A percentile compares a stretch with the other conserved stretches of the same genome.
Evolutionary conservation across 208 protist species (phyloP).

Genomic region (Leishmania guyanensis): DNA sequence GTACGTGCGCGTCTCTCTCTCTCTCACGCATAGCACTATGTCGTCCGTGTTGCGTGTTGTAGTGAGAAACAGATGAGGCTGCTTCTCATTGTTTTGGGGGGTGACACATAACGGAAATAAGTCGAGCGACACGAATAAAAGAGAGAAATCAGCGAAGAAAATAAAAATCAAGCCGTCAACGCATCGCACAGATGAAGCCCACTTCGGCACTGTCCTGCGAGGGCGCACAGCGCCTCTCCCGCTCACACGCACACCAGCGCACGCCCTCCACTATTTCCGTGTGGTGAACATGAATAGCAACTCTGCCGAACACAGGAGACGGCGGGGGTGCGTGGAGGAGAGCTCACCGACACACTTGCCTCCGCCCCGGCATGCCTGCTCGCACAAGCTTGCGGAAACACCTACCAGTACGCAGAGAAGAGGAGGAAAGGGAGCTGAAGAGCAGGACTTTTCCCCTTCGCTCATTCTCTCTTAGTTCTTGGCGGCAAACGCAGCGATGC

Average conservation of each 20-base stretch:
- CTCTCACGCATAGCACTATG: background rate
- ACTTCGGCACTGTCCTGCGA: background rate
- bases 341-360: background rate
- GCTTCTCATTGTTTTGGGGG: background rate
- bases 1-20: background rate
- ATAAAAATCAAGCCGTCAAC: conserved; percentile 7
- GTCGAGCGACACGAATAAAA: background rate
- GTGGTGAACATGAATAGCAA: background rate
- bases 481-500: conserved; percentile 59
- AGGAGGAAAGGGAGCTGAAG: background rate
- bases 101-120: background rate
- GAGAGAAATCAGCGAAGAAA: background rate
- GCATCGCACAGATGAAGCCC: conserved; percentile 1
- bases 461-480: conserved; percentile 29
- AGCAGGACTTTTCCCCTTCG: background rate
- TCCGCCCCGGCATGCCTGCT: background rate
- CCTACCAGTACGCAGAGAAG: background rate
- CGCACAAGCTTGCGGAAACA: background rate
- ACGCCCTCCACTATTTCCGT: background rate
- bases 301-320: background rate
- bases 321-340: background rate
- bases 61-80: background rate
- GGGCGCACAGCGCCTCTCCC: background rate
- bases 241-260: background rate
- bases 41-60: background rate